Conservation (phyloP, 495 filamentous ascomycete species). For the Aspergillus bridgeri region DNA sequence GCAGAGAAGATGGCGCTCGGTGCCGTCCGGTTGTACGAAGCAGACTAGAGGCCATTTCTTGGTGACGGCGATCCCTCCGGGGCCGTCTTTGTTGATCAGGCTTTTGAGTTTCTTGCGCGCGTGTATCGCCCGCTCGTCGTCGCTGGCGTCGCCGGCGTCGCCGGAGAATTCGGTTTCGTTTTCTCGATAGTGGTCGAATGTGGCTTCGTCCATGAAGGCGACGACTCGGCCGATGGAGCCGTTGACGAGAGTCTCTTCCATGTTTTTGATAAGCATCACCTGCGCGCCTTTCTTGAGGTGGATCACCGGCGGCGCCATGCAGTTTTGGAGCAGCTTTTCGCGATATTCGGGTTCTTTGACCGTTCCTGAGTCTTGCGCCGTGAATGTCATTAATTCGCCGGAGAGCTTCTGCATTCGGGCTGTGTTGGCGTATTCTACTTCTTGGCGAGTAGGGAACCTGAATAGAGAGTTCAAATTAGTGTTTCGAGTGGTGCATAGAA, state of each 20-base stretch:
- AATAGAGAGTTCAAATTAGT: constrained; percentile 20
- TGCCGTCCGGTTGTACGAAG: constrained; percentile 77
- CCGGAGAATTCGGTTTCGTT: constrained; percentile 52
- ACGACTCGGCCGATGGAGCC: constrained; percentile 85
- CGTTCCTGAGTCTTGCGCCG: constrained; percentile 70
- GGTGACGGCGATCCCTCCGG: constrained; percentile 23
- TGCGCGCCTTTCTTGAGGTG: constrained; percentile 88
- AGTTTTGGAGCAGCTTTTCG: constrained; percentile 77
- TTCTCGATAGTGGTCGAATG: constrained; percentile 62
- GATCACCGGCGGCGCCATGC: constrained; percentile 82
- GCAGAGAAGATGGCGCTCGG: constrained; percentile 72
- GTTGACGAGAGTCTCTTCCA: constrained; percentile 91
- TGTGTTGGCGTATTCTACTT: constrained; percentile 85
- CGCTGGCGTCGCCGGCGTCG: constrained; percentile 35
- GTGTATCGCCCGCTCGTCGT: constrained; percentile 42
- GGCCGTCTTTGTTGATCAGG: constrained; percentile 34
- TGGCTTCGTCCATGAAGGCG: constrained; percentile 80
- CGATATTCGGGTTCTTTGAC: constrained; percentile 62
- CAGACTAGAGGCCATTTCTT: constrained; percentile 75
- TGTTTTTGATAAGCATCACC: constrained; percentile 99
- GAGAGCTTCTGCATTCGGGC: constrained; percentile 66
- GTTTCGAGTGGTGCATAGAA: constrained; percentile 23
- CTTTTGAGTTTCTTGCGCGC: constrained; percentile 49
- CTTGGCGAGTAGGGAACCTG: constrained; percentile 83
- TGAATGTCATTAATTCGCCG: constrained; percentile 65